A percentile compares a stretch with the other conserved stretches of the same genome.
Conservation (phyloP, 139 green algal genomes). For the Nannochloris sp. region DNA sequence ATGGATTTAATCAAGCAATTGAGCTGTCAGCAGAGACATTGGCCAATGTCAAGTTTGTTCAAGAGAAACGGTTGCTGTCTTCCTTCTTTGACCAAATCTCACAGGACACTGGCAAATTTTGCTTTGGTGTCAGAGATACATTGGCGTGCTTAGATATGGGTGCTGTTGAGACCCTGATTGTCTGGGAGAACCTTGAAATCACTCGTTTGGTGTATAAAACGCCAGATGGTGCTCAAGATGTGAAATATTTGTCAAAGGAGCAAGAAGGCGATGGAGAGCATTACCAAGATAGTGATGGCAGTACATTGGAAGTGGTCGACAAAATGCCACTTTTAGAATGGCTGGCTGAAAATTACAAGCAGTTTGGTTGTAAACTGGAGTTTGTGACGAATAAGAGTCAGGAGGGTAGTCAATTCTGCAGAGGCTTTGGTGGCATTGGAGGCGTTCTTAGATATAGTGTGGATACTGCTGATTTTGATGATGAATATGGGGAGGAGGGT, state of each 20-base stretch:
- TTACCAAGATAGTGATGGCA: constrained; percentile 83
- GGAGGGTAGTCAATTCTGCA: constrained; percentile 95
- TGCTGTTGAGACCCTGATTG: constrained; percentile 96
- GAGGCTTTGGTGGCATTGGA: constrained; percentile 91
- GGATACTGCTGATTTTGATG: constrained; percentile 53
- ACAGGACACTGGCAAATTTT: constrained; percentile 90
- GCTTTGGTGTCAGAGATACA: constrained; percentile 91
- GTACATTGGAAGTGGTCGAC: constrained; percentile 86
- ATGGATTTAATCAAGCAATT: constrained; percentile 98
- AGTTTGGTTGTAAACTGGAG: constrained; percentile 94
- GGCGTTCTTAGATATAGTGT: constrained; percentile 93
- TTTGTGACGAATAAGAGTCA: constrained; percentile 85
- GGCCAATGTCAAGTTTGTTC: constrained; percentile 98
- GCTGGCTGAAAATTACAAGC: constrained; percentile 97
- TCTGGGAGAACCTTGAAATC: constrained; percentile 90
- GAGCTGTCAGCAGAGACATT: constrained; percentile 93
- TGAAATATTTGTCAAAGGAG: constrained; percentile 83
- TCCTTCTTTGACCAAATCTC: constrained; percentile 97
- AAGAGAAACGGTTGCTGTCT: constrained; percentile 81
- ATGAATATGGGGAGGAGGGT: constrained; percentile 31
- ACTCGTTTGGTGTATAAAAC: constrained; percentile 73
- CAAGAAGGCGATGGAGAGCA: constrained; percentile 56
- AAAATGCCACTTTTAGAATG: constrained; percentile 89
- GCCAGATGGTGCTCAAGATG: constrained; percentile 42
- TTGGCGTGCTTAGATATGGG: constrained; percentile 96